These are phyloP conservation scores for Tylopilus sp. DNA, from an alignment of 768 basidiomycete genomes.

Conservation along the genomic window DNA sequence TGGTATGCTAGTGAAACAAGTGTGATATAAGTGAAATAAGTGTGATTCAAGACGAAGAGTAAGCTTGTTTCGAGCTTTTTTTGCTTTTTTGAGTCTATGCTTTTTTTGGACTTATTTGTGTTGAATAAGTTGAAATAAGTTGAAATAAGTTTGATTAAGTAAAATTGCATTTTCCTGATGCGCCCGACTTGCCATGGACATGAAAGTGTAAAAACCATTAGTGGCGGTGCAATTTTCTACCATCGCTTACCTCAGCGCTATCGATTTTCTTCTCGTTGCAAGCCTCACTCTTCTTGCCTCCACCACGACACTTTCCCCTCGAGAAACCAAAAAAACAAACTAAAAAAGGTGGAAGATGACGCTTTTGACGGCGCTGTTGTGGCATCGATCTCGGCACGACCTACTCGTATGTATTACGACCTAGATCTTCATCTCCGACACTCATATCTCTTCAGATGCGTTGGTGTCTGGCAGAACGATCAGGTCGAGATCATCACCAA, in stretches of 20 bases:
- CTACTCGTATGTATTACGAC: constrained; percentile 67
- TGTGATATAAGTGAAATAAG: too few species aligned
- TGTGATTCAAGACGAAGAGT: too few species aligned
- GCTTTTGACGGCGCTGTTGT: constrained; percentile 89
- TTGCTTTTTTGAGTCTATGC: too few species aligned
- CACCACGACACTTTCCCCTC: constrained; percentile 34
- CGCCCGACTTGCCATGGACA: constrained; percentile 27
- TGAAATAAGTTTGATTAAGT: too few species aligned
- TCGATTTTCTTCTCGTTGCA: constrained; percentile 34
- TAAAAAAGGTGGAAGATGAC: constrained; percentile 87
- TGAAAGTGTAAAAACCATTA: background rate
- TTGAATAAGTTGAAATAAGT: too few species aligned
- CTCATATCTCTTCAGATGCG: constrained; percentile 60
- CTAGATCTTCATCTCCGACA: constrained; percentile 18
- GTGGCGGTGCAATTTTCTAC: constrained; percentile 34
- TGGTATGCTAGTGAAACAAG: too few species aligned
- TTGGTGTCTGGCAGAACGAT: constrained; percentile 99
- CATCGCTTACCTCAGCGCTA: constrained; percentile 53
- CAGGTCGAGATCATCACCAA: constrained; percentile 99
- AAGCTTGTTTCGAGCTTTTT: too few species aligned
- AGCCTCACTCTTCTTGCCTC: constrained; percentile 20
- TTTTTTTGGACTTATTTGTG: too few species aligned
- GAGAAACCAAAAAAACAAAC: constrained; percentile 30
- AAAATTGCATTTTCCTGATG: too few species aligned
- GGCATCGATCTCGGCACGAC: constrained; percentile 98